A percentile compares a stretch with the other conserved stretches of the same genome.
phyloP scores from a whole-genome alignment of 768 basidiomycete genomes.

The Piloderma croceum region DNA sequence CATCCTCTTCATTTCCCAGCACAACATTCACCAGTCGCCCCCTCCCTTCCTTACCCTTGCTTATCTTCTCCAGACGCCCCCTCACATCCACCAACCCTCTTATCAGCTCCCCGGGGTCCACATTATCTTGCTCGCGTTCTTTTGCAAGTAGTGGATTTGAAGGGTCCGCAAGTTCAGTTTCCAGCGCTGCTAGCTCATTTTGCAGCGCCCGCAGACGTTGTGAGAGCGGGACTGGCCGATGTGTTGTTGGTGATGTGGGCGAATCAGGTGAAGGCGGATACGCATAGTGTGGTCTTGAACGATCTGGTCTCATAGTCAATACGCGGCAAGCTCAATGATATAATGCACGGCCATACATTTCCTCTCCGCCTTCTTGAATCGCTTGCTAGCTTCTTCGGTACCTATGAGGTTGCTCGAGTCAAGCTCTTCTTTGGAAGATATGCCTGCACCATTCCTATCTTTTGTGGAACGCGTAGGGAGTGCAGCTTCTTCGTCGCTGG shows the following conservation, averaged over 20 bases:
- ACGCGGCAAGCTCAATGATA: background rate
- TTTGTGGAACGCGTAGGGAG: constrained; percentile 34
- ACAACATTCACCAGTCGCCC: constrained; percentile 58
- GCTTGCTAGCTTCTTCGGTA: constrained; percentile 62
- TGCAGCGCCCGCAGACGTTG: constrained; percentile 63
- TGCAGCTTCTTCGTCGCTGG: constrained; percentile 59
- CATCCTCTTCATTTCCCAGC: constrained; percentile 27
- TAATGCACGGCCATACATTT: constrained; percentile 45
- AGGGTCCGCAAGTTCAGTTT: constrained; percentile 76
- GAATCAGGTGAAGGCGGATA: constrained; percentile 66
- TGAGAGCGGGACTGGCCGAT: constrained; percentile 43
- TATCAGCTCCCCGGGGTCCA: constrained; percentile 72
- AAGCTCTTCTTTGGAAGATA: constrained; percentile 54
- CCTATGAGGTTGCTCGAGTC: constrained; percentile 61
- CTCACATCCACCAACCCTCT: constrained; percentile 73
- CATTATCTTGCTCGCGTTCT: constrained; percentile 53
- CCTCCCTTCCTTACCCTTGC: constrained; percentile 59
- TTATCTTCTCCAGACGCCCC: constrained; percentile 60
- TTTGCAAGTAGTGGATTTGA: constrained; percentile 62
- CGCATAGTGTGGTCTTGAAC: constrained; percentile 45
- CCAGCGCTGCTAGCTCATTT: constrained; percentile 73
- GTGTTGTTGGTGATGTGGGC: constrained; percentile 33
- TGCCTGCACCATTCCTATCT: constrained; percentile 33
- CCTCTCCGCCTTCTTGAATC: constrained; percentile 68
- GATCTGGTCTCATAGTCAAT: background rate